These are phyloP conservation scores for Nakazawaea molendinolei DNA, from an alignment of 805 yeast species.

Conservation along the genomic window DNA sequence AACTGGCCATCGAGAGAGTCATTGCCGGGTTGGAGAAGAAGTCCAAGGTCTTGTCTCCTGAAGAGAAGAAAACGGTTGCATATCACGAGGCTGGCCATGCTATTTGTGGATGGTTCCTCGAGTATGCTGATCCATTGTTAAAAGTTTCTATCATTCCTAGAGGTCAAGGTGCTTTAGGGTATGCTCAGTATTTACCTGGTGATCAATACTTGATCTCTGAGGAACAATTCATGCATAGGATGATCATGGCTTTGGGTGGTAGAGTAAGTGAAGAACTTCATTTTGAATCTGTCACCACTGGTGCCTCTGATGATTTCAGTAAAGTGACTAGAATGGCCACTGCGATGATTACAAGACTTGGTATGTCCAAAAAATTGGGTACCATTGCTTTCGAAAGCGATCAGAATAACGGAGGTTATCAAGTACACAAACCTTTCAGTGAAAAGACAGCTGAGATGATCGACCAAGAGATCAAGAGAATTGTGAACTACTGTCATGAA, in stretches of 20 bases:
- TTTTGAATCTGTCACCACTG: slow-evolving; percentile 87
- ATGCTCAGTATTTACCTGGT: slow-evolving; percentile 94
- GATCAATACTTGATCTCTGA: slow-evolving; percentile 77
- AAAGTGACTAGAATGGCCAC: slow-evolving; percentile 93
- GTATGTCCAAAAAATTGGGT: slow-evolving; percentile 89
- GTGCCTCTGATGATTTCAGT: slow-evolving; percentile 95
- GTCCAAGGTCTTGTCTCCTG: slow-evolving; percentile 72
- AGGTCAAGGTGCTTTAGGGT: slow-evolving; percentile 95
- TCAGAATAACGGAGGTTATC: slow-evolving; percentile 52
- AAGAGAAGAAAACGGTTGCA: slow-evolving; percentile 87
- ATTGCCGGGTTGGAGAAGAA: slow-evolving; percentile 95
- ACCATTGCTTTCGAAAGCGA: slow-evolving; percentile 70
- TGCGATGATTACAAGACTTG: slow-evolving; percentile 85
- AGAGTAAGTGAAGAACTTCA: slow-evolving; percentile 93
- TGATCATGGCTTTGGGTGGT: slow-evolving; percentile 97
- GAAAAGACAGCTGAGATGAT: slow-evolving; percentile 78
- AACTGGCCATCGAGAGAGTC: slow-evolving; percentile 94
- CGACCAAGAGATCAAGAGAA: slow-evolving; percentile 75
- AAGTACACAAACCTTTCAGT: slow-evolving; percentile 67
- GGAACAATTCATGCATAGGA: slow-evolving; percentile 76
- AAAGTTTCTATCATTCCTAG: slow-evolving; percentile 96
- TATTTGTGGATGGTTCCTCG: slow-evolving; percentile 92
- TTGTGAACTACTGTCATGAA: slow-evolving; percentile 69
- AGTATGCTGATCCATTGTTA: slow-evolving; percentile 86
- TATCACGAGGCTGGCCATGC: slow-evolving; percentile 99